Evolutionary conservation across 345 rosid species (phyloP).

Genomic region (Euphorbia lathyris): DNA sequence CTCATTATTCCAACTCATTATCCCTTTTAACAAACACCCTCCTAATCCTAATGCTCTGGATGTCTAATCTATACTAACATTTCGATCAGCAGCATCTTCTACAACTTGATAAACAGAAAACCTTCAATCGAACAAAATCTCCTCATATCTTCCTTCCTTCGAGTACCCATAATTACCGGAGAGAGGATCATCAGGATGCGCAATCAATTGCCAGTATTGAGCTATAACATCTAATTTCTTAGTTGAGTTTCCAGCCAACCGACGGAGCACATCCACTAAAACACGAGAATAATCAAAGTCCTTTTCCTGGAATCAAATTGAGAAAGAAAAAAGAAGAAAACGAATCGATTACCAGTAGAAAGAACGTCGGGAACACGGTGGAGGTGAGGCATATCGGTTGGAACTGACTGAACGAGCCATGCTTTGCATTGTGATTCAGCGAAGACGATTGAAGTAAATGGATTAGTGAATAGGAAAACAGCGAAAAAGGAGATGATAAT

Average conservation of each 20-base stretch:
- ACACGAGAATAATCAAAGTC: constrained; percentile 8
- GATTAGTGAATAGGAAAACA: constrained; percentile 22
- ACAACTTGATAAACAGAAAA: constrained; percentile 55
- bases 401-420: constrained; percentile 93
- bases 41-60: too few relatives aligned
- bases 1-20: too few relatives aligned
- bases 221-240: constrained; percentile 66
- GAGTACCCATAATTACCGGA: constrained; percentile 87
- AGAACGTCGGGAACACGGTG: constrained; percentile 65
- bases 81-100: constrained; percentile 61
- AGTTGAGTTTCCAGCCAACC: constrained; percentile 75
- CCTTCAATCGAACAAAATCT: constrained; percentile 60
- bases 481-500: constrained; percentile 6
- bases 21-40: too few relatives aligned
- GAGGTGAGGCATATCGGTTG: constrained; percentile 84
- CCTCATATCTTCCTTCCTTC: constrained; percentile 39
- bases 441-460: constrained; percentile 14
- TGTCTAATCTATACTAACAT: constrained; percentile 58
- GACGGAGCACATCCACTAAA: constrained; percentile 67
- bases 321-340: constrained; percentile 1
- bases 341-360: constrained; percentile 66
- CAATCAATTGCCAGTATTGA: constrained; percentile 78
- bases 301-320: constrained; percentile 3
- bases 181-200: constrained; percentile 57
- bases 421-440: constrained; percentile 58